Evolutionary conservation across 2,329 filamentous ascomycete species (phyloP), one percentile per base, ranked within the genome.

Genomic region (Parafenestella ontariensis): DNA sequence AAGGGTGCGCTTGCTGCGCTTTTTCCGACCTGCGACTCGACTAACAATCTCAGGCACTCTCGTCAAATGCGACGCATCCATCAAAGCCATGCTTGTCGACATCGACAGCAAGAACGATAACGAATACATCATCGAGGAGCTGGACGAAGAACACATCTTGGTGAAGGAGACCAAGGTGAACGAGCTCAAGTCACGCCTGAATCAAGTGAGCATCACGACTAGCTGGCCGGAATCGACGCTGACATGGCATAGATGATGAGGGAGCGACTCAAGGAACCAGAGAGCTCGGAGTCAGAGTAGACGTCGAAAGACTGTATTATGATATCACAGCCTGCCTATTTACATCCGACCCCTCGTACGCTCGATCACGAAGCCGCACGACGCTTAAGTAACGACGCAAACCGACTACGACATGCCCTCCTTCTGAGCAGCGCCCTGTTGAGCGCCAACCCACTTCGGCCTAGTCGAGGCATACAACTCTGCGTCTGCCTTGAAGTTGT

Each of bases 31-130:
- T 6, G n/a, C 18, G 26, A 36, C 58, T 31, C 11, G 13, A 52
- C 58, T 59, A 10, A 62, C 36, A 0, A 23, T 8, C 3, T 1
- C 56, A 82, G 90, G 90, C 58, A 87, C 91, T 24, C 83, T 94
- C 61, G 87, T 94, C 76, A 86, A 92, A 76, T 92, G 89, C 77
- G 90, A 94, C 72, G 88, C 90, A n/a, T 91, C 89, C 40, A 92
- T 94, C 82, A 93, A 92, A 77, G 89, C 90, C 59, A 92, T 93
- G 79, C 89, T 94, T 69, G 81, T 90, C 65, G 89, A 87, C 68
- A 90, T 94, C 64, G 88, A 94, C 76, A 84, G 81, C 66, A 81
- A 85, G 52, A 70, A 78, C 52, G 82, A 83, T 62, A 87, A 92
- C 75, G 86, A 88, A 61, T 91, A 87, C 73, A 90, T 94, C 69